phyloP scores from a whole-genome alignment of 352 stramenopile genomes.

The Globisporangium rhizosaccharum region DNA sequence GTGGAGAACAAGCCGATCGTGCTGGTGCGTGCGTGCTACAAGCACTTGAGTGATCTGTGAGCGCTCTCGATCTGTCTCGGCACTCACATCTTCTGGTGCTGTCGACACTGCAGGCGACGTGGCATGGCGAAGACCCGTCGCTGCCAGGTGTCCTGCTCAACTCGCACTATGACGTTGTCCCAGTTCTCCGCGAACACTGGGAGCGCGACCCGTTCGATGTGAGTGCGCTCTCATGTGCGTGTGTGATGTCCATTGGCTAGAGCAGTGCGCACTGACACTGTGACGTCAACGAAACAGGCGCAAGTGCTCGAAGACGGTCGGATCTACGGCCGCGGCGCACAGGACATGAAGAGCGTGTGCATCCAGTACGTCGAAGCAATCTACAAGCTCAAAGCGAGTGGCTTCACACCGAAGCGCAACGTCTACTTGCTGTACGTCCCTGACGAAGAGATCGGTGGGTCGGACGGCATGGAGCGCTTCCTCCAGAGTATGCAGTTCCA shows the following conservation, averaged over 20 bases:
- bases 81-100: not conserved
- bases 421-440: constrained; percentile 92
- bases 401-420: constrained; percentile 80
- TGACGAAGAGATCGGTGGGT: constrained; percentile 93
- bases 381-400: constrained; percentile 45
- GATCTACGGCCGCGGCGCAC: constrained; percentile 88
- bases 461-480: constrained; percentile 91
- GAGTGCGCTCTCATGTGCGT: constrained; percentile 1
- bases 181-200: constrained; percentile 80
- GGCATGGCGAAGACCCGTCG: constrained; percentile 69
- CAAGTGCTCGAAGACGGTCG: constrained; percentile 76
- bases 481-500: constrained; percentile 82
- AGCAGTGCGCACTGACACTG: not conserved
- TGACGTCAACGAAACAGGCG: constrained; percentile 14
- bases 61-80: not conserved
- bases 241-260: not conserved
- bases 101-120: constrained; percentile 33
- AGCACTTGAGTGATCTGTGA: not conserved
- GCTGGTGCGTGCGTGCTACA: constrained; percentile 37
- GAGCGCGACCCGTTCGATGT: constrained; percentile 85
- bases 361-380: constrained; percentile 95
- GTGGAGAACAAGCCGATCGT: constrained; percentile 87
- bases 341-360: constrained; percentile 96
- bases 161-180: constrained; percentile 96
- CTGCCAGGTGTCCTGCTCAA: constrained; percentile 89